Conservation (phyloP, 1,284 basidiomycete species). For the Ceratobasidium sp. region DNA sequence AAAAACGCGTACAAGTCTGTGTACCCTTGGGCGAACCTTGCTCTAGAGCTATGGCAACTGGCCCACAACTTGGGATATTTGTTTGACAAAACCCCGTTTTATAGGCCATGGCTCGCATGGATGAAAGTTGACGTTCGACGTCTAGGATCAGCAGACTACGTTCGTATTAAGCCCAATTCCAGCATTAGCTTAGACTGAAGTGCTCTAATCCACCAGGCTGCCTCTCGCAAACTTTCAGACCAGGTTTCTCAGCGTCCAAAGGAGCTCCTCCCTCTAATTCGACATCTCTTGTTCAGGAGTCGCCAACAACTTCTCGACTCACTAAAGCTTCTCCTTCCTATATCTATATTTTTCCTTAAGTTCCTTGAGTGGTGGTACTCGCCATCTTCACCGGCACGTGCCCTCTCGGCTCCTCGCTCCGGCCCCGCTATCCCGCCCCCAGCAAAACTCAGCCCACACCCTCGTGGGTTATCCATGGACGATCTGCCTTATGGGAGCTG, state of each 20-base stretch:
- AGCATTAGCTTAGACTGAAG: constrained; percentile 61
- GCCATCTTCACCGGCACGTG: constrained; percentile 85
- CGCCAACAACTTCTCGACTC: constrained; percentile 77
- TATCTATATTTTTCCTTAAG: constrained; percentile 95
- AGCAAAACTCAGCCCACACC: constrained; percentile 75
- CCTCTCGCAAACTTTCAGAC: constrained; percentile 42
- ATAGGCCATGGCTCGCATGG: constrained; percentile 91
- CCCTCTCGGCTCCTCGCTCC: constrained; percentile 62
- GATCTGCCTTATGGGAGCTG: constrained; percentile 78
- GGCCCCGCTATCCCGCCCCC: constrained; percentile 80
- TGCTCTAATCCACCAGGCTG: constrained; percentile 56
- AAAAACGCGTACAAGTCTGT: constrained; percentile 70
- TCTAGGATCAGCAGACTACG: constrained; percentile 75
- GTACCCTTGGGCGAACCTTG: constrained; percentile 85
- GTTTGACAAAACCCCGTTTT: constrained; percentile 87
- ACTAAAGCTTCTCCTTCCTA: constrained; percentile 84
- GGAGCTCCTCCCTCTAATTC: constrained; percentile 41
- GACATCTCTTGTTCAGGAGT: constrained; percentile 59
- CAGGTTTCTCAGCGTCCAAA: constrained; percentile 35
- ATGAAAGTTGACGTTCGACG: constrained; percentile 85
- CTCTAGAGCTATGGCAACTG: constrained; percentile 84
- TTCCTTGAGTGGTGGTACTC: constrained; percentile 99
- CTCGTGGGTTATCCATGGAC: constrained; percentile 67
- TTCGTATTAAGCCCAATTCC: constrained; percentile 50
- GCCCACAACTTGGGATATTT: constrained; percentile 90